Percentiles rank a stretch among this genome's conserved stretches.
phyloP scores from a whole-genome alignment of 2,329 filamentous ascomycete species.

The Hypoxylon sp. region DNA sequence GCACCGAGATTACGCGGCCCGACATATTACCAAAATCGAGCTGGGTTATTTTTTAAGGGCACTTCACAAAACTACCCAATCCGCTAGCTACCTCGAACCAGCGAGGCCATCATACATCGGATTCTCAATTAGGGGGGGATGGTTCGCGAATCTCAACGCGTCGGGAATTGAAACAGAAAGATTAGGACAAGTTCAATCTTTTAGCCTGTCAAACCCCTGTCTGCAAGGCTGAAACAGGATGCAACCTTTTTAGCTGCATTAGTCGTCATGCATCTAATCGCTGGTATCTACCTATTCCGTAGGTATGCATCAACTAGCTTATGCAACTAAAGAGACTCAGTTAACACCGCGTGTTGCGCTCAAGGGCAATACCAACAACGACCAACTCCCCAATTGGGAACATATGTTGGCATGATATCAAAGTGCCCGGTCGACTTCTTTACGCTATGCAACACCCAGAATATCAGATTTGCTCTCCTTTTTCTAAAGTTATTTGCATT shows the following conservation, averaged over 20 bases:
- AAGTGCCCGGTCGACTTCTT: too few species aligned
- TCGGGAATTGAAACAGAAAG: constrained; percentile 13
- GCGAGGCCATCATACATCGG: constrained; percentile 42
- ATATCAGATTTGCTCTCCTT: too few species aligned
- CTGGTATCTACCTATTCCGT: too few species aligned
- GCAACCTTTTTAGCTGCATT: constrained; percentile 9
- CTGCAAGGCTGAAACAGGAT: constrained; percentile 33
- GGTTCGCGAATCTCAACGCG: constrained; percentile 12
- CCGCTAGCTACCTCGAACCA: constrained; percentile 43
- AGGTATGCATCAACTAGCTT: background rate
- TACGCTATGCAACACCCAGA: too few species aligned
- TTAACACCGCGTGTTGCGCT: too few species aligned
- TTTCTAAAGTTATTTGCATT: too few species aligned
- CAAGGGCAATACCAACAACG: too few species aligned
- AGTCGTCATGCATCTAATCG: constrained; percentile 12
- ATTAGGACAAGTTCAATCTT: constrained; percentile 29
- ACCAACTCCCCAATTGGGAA: too few species aligned
- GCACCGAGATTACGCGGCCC: constrained; percentile 33
- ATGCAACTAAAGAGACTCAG: background rate
- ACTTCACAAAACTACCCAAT: constrained; percentile 37
- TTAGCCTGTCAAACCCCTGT: constrained; percentile 33
- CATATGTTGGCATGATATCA: too few species aligned
- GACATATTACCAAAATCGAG: constrained; percentile 33
- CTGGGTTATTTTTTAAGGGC: constrained; percentile 9
- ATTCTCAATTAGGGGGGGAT: constrained; percentile 7